phyloP scores from a whole-genome alignment of 2,329 filamentous ascomycete species.

The Gaeumannomyces tritici region DNA sequence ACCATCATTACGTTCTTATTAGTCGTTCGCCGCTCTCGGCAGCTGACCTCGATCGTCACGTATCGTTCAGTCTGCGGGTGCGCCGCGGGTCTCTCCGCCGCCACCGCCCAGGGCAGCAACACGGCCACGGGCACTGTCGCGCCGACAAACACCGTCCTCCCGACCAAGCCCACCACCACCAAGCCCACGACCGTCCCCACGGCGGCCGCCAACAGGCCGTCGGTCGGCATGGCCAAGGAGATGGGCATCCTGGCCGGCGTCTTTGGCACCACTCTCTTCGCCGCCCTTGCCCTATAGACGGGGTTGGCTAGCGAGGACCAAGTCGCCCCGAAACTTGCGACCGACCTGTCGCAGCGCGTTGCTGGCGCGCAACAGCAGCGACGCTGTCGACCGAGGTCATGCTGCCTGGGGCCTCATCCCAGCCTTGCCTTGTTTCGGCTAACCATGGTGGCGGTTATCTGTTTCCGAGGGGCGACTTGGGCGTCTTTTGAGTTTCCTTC shows the following conservation, averaged over 20 bases:
- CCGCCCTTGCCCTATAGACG: neutral
- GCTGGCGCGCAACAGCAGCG: neutral
- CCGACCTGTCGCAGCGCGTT: too few species aligned
- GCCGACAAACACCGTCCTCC: neutral
- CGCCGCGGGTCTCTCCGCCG: neutral
- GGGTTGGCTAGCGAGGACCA: neutral
- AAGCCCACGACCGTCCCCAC: neutral
- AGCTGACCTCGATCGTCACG: neutral
- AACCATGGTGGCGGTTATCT: neutral
- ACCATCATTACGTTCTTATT: neutral
- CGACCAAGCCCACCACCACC: neutral
- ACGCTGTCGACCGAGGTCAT: too few species aligned
- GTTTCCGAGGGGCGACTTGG: neutral
- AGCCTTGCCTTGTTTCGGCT: neutral
- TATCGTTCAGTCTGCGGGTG: slow-evolving; percentile 2
- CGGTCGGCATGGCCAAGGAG: slow-evolving; percentile 9
- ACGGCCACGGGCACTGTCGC: neutral
- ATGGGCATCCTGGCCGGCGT: neutral
- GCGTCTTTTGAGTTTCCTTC: neutral
- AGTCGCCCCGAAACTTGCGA: too few species aligned
- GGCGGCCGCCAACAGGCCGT: slow-evolving; percentile 6
- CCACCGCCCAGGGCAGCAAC: neutral
- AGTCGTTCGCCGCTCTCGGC: neutral
- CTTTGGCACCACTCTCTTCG: neutral
- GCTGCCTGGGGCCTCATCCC: too few species aligned